These are phyloP conservation scores for Nannochloropsis salina DNA, from an alignment of 108 stramenopile species.

Conservation along the genomic window DNA sequence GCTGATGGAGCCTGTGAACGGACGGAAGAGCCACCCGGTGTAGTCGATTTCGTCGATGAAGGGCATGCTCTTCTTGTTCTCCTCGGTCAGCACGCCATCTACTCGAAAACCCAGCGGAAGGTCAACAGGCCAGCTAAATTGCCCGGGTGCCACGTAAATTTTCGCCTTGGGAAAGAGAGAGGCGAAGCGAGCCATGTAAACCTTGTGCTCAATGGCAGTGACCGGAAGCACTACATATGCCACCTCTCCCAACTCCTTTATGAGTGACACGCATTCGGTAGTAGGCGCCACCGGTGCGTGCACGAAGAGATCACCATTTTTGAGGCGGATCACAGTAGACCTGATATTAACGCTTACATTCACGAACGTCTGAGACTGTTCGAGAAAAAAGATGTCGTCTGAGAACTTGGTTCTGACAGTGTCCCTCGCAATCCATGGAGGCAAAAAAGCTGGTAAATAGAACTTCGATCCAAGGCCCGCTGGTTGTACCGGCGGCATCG, in stretches of 20 bases:
- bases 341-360: not conserved
- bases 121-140: not conserved
- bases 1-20: not conserved
- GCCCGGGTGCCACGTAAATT: not conserved
- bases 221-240: not conserved
- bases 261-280: not conserved
- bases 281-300: not conserved
- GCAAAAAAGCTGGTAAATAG: not conserved
- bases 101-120: not conserved
- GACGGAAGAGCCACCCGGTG: not conserved
- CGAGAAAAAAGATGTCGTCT: slow-evolving; percentile 1
- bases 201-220: not conserved
- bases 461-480: not conserved
- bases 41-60: slow-evolving; percentile 18
- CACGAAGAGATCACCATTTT: not conserved
- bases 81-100: not conserved
- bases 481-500: not conserved
- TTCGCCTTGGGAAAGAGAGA: not conserved
- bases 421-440: not conserved
- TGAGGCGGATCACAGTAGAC: not conserved
- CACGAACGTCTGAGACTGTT: not conserved
- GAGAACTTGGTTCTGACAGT: not conserved
- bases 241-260: not conserved
- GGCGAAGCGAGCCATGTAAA: not conserved
- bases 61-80: not conserved